Evolutionary conservation across 176 grass and related monocot genomes (phyloP), one percentile per base, ranked within the genome.

Genomic region (Aegilops tauschii): DNA sequence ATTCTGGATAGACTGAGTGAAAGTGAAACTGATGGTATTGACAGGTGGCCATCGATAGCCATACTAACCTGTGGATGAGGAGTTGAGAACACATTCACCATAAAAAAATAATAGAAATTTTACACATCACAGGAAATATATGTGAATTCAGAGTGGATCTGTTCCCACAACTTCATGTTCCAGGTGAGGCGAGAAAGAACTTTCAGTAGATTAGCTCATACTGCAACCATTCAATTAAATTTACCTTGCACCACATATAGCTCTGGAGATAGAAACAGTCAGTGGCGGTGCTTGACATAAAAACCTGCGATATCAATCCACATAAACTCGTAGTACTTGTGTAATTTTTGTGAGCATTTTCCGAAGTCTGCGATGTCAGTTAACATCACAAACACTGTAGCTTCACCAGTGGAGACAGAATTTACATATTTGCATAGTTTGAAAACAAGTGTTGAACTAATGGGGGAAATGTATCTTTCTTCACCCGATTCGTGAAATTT

Each of bases 111-210:
- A 39, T 5, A 18, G 40, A 32, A 49, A 13, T 14, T 81, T 49
- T 65, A 67, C 27, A 32, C 3, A 29, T 30, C 29, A 37, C 45
- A 73, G 14, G 30, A 29, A 61, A 83, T 58, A 32, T 4, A 23
- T 21, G 30, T 63, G 39, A 62, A 77, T 35, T 17, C 31, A 69
- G 45, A 69, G 13, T 8, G 20, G 12, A 39, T 3, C 45, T 80
- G 49, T 62, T 80, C 31, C 42, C 11, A 45, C 45, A 27, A 31
- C 67, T 74, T 80, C 25, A 75, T 80, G 58, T 85, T 80, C 56
- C 40, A 64, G 65, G 8, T 65, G 39, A 68, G 47, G 44, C 27
- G 32, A 34, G 77, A 67, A 56, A 61, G 5, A 8, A 31, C 32
- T 35, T 35, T 45, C 18, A 80, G 32, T 45, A 13, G 69, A 69